Conservation (phyloP, 441 rosid genomes). For the Corymbia calophylla region DNA sequence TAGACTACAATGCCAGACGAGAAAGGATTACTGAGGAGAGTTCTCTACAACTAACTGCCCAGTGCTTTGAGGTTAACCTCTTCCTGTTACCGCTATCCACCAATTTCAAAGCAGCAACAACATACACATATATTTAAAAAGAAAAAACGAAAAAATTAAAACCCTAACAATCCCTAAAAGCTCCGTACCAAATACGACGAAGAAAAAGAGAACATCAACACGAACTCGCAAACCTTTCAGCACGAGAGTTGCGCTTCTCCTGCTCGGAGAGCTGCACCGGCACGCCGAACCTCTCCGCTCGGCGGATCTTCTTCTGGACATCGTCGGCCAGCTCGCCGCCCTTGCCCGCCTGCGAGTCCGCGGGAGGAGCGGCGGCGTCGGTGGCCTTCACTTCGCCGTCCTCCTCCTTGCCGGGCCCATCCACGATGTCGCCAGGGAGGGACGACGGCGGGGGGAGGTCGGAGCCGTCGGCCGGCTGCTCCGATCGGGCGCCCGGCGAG, state of each 20-base stretch:
- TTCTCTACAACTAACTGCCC: background rate
- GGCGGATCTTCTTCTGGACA: constrained; percentile 68
- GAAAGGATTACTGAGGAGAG: background rate
- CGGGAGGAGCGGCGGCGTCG: background rate
- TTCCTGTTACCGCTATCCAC: background rate
- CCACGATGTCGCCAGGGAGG: background rate
- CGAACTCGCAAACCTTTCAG: constrained; percentile 49
- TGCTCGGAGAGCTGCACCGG: constrained; percentile 67
- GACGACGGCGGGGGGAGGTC: background rate
- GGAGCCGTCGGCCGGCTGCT: background rate
- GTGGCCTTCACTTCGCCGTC: background rate
- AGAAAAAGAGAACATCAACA: background rate
- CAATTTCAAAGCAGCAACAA: background rate
- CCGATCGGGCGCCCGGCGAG: background rate
- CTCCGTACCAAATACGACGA: background rate
- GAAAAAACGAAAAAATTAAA: background rate
- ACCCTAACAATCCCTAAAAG: background rate
- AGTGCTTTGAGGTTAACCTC: background rate
- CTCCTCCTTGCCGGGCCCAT: background rate
- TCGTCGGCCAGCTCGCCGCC: constrained; percentile 25
- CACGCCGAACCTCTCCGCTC: constrained; percentile 90
- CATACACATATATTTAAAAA: background rate
- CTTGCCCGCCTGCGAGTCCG: background rate
- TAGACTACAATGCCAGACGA: background rate
- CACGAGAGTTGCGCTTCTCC: constrained; percentile 86